A percentile compares a stretch with the other conserved stretches of the same genome.
These are phyloP conservation scores for Mortierella sp. DNA, from an alignment of 371 early-diverging fungal genomes.

Conservation along the genomic window DNA sequence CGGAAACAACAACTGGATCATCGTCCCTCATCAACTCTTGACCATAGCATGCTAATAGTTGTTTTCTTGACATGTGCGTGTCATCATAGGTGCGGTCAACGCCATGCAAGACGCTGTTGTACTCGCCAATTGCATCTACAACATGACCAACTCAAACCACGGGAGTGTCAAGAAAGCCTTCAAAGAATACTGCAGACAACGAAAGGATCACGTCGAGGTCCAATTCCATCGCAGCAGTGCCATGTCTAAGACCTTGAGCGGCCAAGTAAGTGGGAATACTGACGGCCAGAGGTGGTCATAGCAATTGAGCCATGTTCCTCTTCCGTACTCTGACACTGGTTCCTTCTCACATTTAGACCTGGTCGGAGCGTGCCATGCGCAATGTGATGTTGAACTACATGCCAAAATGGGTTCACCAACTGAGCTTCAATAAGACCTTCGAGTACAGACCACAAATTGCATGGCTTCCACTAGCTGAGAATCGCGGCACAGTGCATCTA, in stretches of 20 bases:
- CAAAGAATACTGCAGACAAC: constrained; percentile 6
- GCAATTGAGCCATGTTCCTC: neutral
- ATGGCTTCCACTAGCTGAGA: too few species aligned
- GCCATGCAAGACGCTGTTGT: constrained; percentile 24
- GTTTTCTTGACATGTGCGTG: neutral
- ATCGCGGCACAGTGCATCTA: too few species aligned
- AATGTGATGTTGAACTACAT: constrained; percentile 9
- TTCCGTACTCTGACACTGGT: neutral
- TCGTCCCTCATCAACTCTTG: too few species aligned
- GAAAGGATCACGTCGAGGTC: neutral
- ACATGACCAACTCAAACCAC: neutral
- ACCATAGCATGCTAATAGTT: too few species aligned
- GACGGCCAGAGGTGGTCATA: neutral
- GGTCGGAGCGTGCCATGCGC: constrained; percentile 8
- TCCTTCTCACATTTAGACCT: neutral
- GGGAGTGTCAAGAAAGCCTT: constrained; percentile 1
- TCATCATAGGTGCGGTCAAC: constrained; percentile 5
- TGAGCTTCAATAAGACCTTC: neutral
- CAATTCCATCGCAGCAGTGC: neutral
- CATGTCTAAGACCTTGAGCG: neutral
- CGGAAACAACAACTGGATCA: neutral
- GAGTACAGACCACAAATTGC: neutral
- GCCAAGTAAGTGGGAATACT: neutral
- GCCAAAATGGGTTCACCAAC: constrained; percentile 2
- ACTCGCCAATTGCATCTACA: constrained; percentile 17